Evolutionary conservation across 352 stramenopile species (phyloP).

Genomic region (Phytophthora quininea): DNA sequence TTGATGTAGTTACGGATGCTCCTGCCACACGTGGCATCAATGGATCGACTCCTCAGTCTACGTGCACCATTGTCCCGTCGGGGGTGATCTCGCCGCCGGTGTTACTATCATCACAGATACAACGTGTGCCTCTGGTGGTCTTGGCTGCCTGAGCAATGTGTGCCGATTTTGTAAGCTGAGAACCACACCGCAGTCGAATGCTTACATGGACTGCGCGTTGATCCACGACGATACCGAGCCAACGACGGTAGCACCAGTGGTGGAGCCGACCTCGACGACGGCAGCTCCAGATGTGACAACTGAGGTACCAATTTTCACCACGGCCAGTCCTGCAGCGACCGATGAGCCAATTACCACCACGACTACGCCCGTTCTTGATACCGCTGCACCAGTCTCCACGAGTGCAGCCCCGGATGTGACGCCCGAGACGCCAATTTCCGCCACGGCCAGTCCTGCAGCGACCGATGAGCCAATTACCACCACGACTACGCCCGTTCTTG

Average conservation of each 20-base stretch:
- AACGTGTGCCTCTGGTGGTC: constrained; percentile 27
- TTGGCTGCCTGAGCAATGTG: constrained; percentile 38
- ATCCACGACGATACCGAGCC: constrained; percentile 1
- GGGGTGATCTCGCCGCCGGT: constrained; percentile 33
- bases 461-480: too few species aligned
- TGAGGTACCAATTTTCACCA: not conserved
- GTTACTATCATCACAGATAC: constrained; percentile 35
- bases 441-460: too few species aligned
- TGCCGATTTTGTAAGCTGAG: constrained; percentile 46
- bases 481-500: too few species aligned
- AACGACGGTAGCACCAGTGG: not conserved
- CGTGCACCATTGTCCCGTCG: constrained; percentile 17
- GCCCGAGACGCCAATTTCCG: too few species aligned
- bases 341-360: too few species aligned
- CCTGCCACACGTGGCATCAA: not conserved
- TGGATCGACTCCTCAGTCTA: not conserved
- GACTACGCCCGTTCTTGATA: too few species aligned
- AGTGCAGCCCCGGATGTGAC: too few species aligned
- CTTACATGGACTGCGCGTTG: constrained; percentile 30
- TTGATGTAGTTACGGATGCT: not conserved
- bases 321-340: not conserved
- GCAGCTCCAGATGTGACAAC: not conserved
- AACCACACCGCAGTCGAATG: constrained; percentile 22
- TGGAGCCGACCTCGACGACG: not conserved
- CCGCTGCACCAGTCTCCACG: too few species aligned